phyloP scores from a whole-genome alignment of 1,284 basidiomycete genomes.

The Melampsora abietis-canadensis region DNA sequence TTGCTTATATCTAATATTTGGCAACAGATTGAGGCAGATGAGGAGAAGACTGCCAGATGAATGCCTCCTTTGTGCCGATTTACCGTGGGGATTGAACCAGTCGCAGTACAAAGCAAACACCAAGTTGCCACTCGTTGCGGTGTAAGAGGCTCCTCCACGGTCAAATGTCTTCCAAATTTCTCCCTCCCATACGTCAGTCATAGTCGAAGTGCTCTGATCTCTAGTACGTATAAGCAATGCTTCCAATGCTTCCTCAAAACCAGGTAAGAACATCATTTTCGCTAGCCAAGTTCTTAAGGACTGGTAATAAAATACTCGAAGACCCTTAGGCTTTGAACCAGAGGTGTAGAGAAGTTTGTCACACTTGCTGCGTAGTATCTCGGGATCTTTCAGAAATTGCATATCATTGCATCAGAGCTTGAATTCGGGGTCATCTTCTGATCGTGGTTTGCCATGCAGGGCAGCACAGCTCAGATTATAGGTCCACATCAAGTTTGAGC shows the following conservation, averaged over 20 bases:
- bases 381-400: neutral
- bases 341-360: neutral
- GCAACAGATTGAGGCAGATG: slow-evolving; percentile 12
- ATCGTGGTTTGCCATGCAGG: neutral
- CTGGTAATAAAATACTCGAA: slow-evolving; percentile 3
- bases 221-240: neutral
- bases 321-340: neutral
- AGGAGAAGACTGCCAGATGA: slow-evolving; percentile 3
- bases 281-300: neutral
- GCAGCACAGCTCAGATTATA: neutral
- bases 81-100: slow-evolving; percentile 24
- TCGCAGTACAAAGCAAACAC: neutral
- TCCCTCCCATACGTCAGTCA: slow-evolving; percentile 29
- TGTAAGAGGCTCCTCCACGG: neutral
- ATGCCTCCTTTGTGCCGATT: neutral
- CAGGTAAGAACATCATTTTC: slow-evolving; percentile 1
- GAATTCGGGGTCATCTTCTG: neutral
- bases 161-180: slow-evolving; percentile 14
- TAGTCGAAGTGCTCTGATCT: neutral
- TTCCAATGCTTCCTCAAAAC: neutral
- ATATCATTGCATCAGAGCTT: neutral
- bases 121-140: slow-evolving; percentile 13
- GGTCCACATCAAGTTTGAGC: neutral
- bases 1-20: slow-evolving; percentile 9
- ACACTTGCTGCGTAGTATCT: neutral